phyloP scores from a whole-genome alignment of 2,329 filamentous ascomycete genomes.

The Diaporthe nobilis region DNA sequence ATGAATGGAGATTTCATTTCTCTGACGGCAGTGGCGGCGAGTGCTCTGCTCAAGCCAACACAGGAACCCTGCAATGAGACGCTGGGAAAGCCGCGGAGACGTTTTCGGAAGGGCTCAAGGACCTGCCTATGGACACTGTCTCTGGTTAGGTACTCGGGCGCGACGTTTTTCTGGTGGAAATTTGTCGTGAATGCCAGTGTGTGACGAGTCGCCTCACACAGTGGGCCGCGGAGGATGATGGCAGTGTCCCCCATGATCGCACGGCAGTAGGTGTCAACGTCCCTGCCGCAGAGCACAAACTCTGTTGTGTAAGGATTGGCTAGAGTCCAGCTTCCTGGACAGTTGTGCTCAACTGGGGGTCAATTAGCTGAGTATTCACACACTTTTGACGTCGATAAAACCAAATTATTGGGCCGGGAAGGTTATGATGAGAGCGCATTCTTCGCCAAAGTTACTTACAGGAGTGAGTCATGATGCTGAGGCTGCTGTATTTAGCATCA shows the following conservation, averaged over 20 bases:
- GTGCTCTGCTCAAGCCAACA: background rate
- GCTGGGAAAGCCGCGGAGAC: background rate
- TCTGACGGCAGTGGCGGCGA: background rate
- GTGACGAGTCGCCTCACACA: background rate
- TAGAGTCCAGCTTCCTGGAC: rapidly evolving
- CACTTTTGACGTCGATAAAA: too few species aligned
- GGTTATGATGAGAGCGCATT: too few species aligned
- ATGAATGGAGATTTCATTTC: background rate
- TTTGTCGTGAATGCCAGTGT: background rate
- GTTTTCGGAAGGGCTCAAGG: background rate
- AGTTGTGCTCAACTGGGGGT: background rate
- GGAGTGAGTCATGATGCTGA: background rate
- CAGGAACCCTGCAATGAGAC: background rate
- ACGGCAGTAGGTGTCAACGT: background rate
- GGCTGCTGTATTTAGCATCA: background rate
- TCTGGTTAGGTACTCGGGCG: background rate
- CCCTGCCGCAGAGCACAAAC: conserved; percentile 2
- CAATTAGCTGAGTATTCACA: background rate
- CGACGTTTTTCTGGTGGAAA: background rate
- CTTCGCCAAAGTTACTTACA: background rate
- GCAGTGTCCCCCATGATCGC: conserved; percentile 5
- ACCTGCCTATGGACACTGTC: background rate
- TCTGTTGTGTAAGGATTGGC: rapidly evolving
- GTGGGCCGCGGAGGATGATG: background rate
- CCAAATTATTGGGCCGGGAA: too few species aligned